Evolutionary conservation across 306 rosid genomes (phyloP).

Genomic region (Quercus glauca): DNA sequence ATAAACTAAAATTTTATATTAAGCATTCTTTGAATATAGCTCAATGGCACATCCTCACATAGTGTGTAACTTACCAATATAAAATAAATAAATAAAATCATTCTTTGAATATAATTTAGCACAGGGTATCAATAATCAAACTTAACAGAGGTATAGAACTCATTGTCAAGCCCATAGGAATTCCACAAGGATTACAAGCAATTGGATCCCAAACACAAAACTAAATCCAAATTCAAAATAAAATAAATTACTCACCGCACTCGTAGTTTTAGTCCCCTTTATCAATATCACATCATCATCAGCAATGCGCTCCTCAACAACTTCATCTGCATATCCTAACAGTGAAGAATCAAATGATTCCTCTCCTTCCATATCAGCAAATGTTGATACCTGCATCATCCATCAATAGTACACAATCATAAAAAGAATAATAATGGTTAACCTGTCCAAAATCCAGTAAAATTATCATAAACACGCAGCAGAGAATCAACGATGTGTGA

Average conservation of each 20-base stretch:
- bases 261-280: slow-evolving; percentile 80
- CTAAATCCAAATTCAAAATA: background rate
- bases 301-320: slow-evolving; percentile 90
- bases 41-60: no score
- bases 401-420: slow-evolving; percentile 14
- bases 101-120: background rate
- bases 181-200: background rate
- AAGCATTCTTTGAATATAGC: background rate
- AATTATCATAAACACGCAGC: background rate
- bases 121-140: background rate
- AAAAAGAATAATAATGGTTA: slow-evolving; percentile 1
- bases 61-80: no score
- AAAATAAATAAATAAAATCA: background rate
- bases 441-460: background rate
- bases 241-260: slow-evolving; percentile 68
- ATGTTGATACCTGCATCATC: slow-evolving; percentile 72
- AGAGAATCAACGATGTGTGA: background rate
- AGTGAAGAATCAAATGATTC: slow-evolving; percentile 92
- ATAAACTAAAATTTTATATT: background rate
- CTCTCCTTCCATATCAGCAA: slow-evolving; percentile 99
- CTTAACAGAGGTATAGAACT: background rate
- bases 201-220: background rate
- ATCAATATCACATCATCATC: slow-evolving; percentile 89
- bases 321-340: slow-evolving; percentile 95
- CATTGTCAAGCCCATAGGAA: background rate